Percentiles rank a stretch among this genome's conserved stretches.
Conservation (phyloP, 768 basidiomycete species). For the Pisolithus tinctorius region DNA sequence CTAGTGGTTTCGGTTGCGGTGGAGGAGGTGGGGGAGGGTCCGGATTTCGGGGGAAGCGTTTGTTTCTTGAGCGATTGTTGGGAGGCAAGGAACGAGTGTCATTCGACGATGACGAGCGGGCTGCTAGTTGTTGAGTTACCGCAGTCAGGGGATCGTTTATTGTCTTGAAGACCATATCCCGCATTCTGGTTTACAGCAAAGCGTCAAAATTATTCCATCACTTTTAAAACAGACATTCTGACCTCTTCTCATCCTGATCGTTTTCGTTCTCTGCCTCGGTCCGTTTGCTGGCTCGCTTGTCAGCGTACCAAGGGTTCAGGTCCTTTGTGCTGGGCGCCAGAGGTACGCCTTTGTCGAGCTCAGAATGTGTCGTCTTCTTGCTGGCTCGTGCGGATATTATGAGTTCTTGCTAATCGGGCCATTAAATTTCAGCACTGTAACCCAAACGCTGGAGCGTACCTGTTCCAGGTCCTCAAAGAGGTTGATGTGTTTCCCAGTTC, state of each 20-base stretch:
- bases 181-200: conserved; percentile 34
- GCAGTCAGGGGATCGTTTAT: conserved; percentile 67
- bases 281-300: conserved; percentile 18
- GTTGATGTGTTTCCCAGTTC: conserved; percentile 67
- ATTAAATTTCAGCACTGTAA: conserved; percentile 1
- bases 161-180: conserved; percentile 58
- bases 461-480: conserved; percentile 79
- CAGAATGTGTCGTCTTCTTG: conserved; percentile 40
- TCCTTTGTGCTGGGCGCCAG: conserved; percentile 73
- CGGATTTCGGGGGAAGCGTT: conserved; percentile 5
- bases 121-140: conserved; percentile 59
- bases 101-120: conserved; percentile 26
- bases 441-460: conserved; percentile 27
- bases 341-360: conserved; percentile 65
- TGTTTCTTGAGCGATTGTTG: conserved; percentile 11
- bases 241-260: conserved; percentile 32
- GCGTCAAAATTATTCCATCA: too few relatives aligned
- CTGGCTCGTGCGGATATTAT: conserved; percentile 41
- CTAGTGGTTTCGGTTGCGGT: conserved; percentile 25
- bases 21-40: conserved; percentile 4
- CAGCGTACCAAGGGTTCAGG: conserved; percentile 72
- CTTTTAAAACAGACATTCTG: not conserved
- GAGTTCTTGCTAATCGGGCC: conserved; percentile 34
- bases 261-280: conserved; percentile 24
- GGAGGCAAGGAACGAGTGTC: conserved; percentile 12